Evolutionary conservation across 2,329 filamentous ascomycete species (phyloP).

Genomic region (Talaromyces amestolkiae): DNA sequence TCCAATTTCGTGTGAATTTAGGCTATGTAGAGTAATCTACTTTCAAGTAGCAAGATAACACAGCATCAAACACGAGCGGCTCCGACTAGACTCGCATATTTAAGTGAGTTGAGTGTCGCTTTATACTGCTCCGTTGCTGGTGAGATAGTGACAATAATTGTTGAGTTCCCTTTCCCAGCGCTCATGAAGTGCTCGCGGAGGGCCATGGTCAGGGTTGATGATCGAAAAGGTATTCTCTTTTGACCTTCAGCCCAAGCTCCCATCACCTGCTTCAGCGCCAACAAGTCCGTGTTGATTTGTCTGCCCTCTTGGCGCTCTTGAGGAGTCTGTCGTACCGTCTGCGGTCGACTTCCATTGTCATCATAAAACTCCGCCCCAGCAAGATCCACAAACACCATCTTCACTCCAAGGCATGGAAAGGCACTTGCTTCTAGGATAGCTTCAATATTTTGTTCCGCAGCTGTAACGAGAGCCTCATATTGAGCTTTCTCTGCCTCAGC

Average conservation of each 20-base stretch:
- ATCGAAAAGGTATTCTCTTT: constrained; percentile 42
- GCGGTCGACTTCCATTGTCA: constrained; percentile 25
- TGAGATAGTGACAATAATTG: constrained; percentile 44
- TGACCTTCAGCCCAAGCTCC: constrained; percentile 38
- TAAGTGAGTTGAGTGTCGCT: constrained; percentile 44
- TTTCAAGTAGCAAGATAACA: neutral
- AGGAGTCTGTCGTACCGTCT: constrained; percentile 25
- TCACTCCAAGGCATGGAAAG: constrained; percentile 39
- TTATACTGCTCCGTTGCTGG: constrained; percentile 36
- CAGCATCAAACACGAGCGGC: neutral
- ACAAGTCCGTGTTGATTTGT: constrained; percentile 48
- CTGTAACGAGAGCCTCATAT: constrained; percentile 34
- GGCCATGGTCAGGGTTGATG: constrained; percentile 46
- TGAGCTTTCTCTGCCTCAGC: constrained; percentile 40
- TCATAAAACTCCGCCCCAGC: constrained; percentile 47
- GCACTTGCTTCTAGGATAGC: constrained; percentile 25
- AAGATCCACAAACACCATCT: constrained; percentile 48
- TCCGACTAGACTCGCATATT: neutral
- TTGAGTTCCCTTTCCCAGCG: constrained; percentile 28
- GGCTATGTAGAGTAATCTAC: neutral
- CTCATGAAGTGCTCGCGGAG: constrained; percentile 40
- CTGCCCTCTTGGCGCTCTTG: constrained; percentile 43
- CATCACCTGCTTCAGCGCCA: constrained; percentile 50
- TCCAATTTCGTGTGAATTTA: neutral
- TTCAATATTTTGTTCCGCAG: constrained; percentile 35